Percentiles rank a stretch among this genome's conserved stretches.
phyloP scores from a whole-genome alignment of 768 basidiomycete genomes.

The Dacryopinax primogenitus region DNA sequence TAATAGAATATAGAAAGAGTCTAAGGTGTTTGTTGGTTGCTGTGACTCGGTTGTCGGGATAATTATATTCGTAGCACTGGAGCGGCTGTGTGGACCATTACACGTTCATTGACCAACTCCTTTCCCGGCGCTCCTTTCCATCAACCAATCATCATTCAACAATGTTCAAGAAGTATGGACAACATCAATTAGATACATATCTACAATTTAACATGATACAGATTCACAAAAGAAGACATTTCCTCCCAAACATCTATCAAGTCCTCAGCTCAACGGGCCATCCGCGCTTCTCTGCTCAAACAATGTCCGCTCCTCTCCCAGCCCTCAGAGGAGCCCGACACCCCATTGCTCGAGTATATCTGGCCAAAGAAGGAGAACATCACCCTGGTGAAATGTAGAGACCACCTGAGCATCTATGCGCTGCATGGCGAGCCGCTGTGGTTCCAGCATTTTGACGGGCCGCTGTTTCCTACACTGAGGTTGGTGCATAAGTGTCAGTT shows the following conservation, averaged over 20 bases:
- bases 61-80: not conserved
- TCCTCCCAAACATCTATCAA: slow-evolving; percentile 84
- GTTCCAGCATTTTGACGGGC: slow-evolving; percentile 95
- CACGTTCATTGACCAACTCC: slow-evolving; percentile 11
- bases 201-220: slow-evolving; percentile 15
- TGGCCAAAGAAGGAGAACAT: slow-evolving; percentile 99
- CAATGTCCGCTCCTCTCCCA: slow-evolving; percentile 44
- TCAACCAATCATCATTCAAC: slow-evolving; percentile 10
- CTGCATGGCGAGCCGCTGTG: slow-evolving; percentile 77
- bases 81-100: slow-evolving; percentile 1
- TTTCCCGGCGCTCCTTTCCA: slow-evolving; percentile 9
- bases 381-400: slow-evolving; percentile 90
- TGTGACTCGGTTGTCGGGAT: not conserved
- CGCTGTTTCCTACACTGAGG: slow-evolving; percentile 76
- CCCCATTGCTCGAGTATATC: slow-evolving; percentile 72
- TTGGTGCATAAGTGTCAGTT: slow-evolving; percentile 81
- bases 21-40: not conserved
- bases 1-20: too few relatives aligned
- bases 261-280: slow-evolving; percentile 80
- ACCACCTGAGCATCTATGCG: slow-evolving; percentile 87
- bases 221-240: slow-evolving; percentile 55
- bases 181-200: not conserved
- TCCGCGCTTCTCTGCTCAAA: slow-evolving; percentile 63
- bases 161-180: slow-evolving; percentile 29
- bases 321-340: slow-evolving; percentile 53